A percentile compares a stretch with the other conserved stretches of the same genome.
phyloP scores from a whole-genome alignment of 371 early-diverging fungal genomes.

The Homolaphlyctis polyrhiza region DNA sequence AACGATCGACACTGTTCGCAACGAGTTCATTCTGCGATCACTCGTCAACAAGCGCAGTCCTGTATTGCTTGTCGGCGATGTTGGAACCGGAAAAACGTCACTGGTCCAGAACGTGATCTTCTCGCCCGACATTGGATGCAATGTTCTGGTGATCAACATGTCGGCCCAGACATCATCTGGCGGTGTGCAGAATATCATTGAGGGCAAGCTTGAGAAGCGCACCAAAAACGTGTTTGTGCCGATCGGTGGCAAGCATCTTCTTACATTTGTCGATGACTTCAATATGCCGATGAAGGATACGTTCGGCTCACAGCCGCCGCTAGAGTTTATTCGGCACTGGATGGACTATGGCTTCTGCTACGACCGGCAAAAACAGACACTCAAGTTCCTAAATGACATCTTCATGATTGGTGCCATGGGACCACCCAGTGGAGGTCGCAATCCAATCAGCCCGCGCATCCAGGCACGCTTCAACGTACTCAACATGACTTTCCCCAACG shows the following conservation, averaged over 20 bases:
- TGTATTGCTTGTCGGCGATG: slow-evolving; percentile 45
- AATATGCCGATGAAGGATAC: slow-evolving; percentile 52
- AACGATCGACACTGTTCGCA: slow-evolving; percentile 50
- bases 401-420: slow-evolving; percentile 50
- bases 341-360: slow-evolving; percentile 52
- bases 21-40: slow-evolving; percentile 38
- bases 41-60: slow-evolving; percentile 35
- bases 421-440: slow-evolving; percentile 51
- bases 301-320: slow-evolving; percentile 52
- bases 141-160: slow-evolving; percentile 34
- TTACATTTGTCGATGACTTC: slow-evolving; percentile 50
- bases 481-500: slow-evolving; percentile 48
- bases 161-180: slow-evolving; percentile 41
- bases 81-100: slow-evolving; percentile 48
- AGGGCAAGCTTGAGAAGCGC: slow-evolving; percentile 41
- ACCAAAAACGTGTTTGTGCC: slow-evolving; percentile 51
- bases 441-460: slow-evolving; percentile 37
- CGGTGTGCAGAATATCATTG: slow-evolving; percentile 37
- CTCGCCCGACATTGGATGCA: slow-evolving; percentile 22
- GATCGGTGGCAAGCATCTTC: slow-evolving; percentile 41
- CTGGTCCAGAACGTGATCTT: slow-evolving; percentile 40
- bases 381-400: slow-evolving; percentile 47
- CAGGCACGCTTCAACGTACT: slow-evolving; percentile 46
- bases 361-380: slow-evolving; percentile 47
- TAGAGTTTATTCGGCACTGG: slow-evolving; percentile 52